Percentiles rank a stretch among this genome's conserved stretches.
Conservation (phyloP, 805 yeast genomes). For the Monosporozyma yasuniensis region DNA sequence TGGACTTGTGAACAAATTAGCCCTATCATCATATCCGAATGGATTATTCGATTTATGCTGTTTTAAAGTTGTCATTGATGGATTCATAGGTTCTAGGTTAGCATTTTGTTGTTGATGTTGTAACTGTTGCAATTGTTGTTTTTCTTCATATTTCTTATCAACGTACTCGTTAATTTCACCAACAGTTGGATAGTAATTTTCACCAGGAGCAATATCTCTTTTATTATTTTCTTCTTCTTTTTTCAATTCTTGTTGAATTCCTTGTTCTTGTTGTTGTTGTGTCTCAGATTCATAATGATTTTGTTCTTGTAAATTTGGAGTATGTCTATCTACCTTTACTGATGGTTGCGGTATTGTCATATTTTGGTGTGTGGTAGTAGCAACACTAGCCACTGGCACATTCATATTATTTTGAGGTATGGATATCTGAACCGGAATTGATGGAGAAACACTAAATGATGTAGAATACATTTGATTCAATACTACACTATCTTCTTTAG, state of each 20-base stretch:
- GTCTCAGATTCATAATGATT: neutral
- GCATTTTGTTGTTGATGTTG: neutral
- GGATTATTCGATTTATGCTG: conserved; percentile 31
- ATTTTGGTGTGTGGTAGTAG: neutral
- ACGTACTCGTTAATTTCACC: conserved; percentile 12
- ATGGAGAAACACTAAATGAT: conserved; percentile 25
- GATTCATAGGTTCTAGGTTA: neutral
- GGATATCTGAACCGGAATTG: conserved; percentile 14
- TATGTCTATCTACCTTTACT: neutral
- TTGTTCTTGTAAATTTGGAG: conserved; percentile 2
- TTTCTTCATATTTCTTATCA: neutral
- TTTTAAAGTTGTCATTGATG: conserved; percentile 6
- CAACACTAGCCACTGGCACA: neutral
- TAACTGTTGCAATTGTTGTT: conserved; percentile 2
- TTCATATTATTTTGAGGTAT: neutral
- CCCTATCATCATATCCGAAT: conserved; percentile 8
- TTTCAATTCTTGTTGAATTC: neutral
- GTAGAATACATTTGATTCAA: conserved; percentile 22
- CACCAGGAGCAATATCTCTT: neutral
- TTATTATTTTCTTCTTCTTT: neutral
- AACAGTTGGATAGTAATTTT: conserved; percentile 16
- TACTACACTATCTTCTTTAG: conserved; percentile 10
- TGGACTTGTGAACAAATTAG: neutral
- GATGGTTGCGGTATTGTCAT: neutral
- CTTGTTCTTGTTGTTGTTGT: neutral